Percentiles rank a stretch among this genome's conserved stretches.
phyloP scores from a whole-genome alignment of 2,329 filamentous ascomycete genomes.

The Fusarium sp. region DNA sequence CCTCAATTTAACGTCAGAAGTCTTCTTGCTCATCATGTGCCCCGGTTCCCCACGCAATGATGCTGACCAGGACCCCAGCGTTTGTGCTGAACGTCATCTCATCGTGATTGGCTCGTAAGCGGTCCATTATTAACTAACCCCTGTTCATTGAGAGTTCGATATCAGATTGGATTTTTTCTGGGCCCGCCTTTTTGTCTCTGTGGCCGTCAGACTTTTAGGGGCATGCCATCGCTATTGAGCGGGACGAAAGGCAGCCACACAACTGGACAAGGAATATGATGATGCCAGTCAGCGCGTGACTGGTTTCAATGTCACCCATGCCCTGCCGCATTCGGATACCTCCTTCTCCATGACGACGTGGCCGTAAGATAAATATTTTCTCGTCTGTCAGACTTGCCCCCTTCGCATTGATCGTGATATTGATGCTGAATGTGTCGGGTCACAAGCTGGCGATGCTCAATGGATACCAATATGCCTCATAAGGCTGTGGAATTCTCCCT shows the following conservation, averaged over 20 bases:
- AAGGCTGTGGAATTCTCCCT: slow-evolving; percentile 18
- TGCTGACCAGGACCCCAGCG: slow-evolving; percentile 39
- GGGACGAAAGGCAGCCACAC: slow-evolving; percentile 37
- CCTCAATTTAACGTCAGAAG: too few relatives aligned
- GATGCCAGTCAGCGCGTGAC: slow-evolving; percentile 41
- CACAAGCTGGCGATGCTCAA: background rate
- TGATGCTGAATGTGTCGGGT: background rate
- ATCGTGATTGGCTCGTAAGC: slow-evolving; percentile 46
- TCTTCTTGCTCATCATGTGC: background rate
- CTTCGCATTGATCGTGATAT: background rate
- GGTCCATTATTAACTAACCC: slow-evolving; percentile 40
- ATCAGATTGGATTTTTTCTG: slow-evolving; percentile 48
- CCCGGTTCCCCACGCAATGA: slow-evolving; percentile 41
- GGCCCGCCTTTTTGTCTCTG: slow-evolving; percentile 29
- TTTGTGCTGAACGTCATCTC: slow-evolving; percentile 47
- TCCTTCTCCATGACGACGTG: slow-evolving; percentile 35
- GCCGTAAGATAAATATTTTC: slow-evolving; percentile 13
- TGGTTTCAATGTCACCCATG: slow-evolving; percentile 37
- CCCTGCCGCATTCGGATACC: slow-evolving; percentile 29
- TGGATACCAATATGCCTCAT: slow-evolving; percentile 18
- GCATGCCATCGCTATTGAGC: slow-evolving; percentile 18
- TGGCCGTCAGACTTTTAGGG: slow-evolving; percentile 35
- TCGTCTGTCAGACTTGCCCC: background rate
- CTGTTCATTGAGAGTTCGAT: slow-evolving; percentile 46
- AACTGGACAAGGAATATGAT: slow-evolving; percentile 28